A percentile compares a stretch with the other conserved stretches of the same genome.
Conservation (phyloP, 225 moss, liverwort and hornwort species). For the Bryum argenteum region DNA sequence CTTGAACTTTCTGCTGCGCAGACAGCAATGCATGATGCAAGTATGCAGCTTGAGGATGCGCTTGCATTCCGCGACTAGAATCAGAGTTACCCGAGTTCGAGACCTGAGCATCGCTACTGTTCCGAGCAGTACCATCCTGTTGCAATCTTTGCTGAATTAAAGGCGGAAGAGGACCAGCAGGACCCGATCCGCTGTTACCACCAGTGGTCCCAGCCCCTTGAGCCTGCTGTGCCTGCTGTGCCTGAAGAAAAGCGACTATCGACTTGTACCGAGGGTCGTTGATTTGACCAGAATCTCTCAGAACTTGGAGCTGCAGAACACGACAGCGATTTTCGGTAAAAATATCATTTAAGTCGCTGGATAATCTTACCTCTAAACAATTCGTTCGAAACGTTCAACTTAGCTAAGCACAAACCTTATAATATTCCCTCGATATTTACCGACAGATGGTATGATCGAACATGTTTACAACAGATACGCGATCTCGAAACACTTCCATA, state of each 20-base stretch:
- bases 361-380: neutral
- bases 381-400: too few relatives aligned
- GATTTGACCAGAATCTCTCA: slow-evolving; percentile 69
- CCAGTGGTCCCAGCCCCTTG: slow-evolving; percentile 64
- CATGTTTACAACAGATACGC: neutral
- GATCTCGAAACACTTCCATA: neutral
- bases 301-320: slow-evolving; percentile 65
- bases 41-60: slow-evolving; percentile 64
- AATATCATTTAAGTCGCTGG: neutral
- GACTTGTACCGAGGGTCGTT: slow-evolving; percentile 70
- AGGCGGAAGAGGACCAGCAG: slow-evolving; percentile 61
- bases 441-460: neutral
- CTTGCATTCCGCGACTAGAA: slow-evolving; percentile 53
- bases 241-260: slow-evolving; percentile 65
- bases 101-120: slow-evolving; percentile 48
- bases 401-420: neutral
- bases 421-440: neutral
- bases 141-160: slow-evolving; percentile 63
- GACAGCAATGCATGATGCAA: slow-evolving; percentile 70
- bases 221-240: slow-evolving; percentile 53
- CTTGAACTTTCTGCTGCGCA: slow-evolving; percentile 72
- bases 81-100: slow-evolving; percentile 50
- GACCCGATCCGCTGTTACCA: slow-evolving; percentile 65
- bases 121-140: slow-evolving; percentile 66
- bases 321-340: slow-evolving; percentile 4